Conservation (phyloP, 495 filamentous ascomycete genomes). For the Oleoguttula mirabilis region DNA sequence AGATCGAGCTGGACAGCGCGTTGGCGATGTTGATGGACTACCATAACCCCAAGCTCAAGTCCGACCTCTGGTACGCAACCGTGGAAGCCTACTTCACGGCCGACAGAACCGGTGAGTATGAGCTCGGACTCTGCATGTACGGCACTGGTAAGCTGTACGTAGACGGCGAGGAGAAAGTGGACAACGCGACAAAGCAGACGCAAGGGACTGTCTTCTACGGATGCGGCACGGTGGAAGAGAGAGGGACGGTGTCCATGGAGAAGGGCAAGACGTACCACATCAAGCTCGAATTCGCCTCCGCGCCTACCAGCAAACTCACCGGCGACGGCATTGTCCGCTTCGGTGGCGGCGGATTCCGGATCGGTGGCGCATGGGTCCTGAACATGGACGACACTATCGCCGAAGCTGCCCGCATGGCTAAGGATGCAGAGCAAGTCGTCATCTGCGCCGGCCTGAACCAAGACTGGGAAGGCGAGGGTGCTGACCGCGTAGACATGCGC, state of each 20-base stretch:
- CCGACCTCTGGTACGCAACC: conserved; percentile 46
- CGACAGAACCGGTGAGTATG: conserved; percentile 53
- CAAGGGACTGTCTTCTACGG: conserved; percentile 52
- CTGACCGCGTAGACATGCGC: conserved; percentile 74
- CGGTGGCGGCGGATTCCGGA: conserved; percentile 63
- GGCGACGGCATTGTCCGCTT: conserved; percentile 37
- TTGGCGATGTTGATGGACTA: conserved; percentile 53
- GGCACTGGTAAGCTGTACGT: conserved; percentile 61
- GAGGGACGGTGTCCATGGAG: conserved; percentile 41
- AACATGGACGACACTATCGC: conserved; percentile 52
- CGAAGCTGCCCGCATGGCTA: conserved; percentile 50
- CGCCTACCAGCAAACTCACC: conserved; percentile 48
- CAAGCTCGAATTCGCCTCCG: conserved; percentile 51
- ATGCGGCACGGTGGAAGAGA: conserved; percentile 49
- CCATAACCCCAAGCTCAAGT: conserved; percentile 43
- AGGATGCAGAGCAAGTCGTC: conserved; percentile 58
- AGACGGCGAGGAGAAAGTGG: conserved; percentile 56
- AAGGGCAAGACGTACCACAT: conserved; percentile 51
- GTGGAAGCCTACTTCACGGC: conserved; percentile 49
- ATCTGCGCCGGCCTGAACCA: conserved; percentile 66
- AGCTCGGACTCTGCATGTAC: conserved; percentile 64
- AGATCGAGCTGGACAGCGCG: conserved; percentile 42
- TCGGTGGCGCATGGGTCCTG: conserved; percentile 60
- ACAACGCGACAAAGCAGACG: conserved; percentile 51
- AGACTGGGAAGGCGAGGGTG: conserved; percentile 85